These are phyloP conservation scores for Aspergillus cejpii DNA, from an alignment of 2,329 filamentous ascomycete species.

Conservation along the genomic window DNA sequence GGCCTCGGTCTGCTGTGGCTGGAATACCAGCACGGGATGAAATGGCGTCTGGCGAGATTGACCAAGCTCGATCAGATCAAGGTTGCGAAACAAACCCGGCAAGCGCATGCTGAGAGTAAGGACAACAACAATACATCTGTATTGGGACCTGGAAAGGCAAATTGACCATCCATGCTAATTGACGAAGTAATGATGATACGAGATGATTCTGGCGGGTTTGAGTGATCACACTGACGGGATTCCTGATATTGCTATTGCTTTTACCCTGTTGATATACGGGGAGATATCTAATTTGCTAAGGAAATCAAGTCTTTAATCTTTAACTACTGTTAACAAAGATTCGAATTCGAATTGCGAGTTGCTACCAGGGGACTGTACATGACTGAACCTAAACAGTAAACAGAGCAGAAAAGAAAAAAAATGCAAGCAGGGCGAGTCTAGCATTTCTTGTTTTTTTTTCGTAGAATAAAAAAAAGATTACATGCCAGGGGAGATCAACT, in stretches of 20 bases:
- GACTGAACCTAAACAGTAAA: conserved; percentile 9
- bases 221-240: no score
- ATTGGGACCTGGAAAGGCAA: background rate
- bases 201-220: no score
- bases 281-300: no score
- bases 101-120: conserved; percentile 7
- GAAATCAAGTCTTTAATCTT: no score
- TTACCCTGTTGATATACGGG: no score
- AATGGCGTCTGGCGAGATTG: conserved; percentile 10
- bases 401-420: background rate
- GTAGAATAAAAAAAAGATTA: no score
- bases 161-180: no score
- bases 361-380: conserved; percentile 15
- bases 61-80: conserved; percentile 9
- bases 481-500: conserved; percentile 82
- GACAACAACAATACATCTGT: conserved; percentile 1
- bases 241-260: no score
- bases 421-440: no score
- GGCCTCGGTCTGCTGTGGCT: conserved; percentile 15
- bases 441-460: no score
- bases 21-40: conserved; percentile 15
- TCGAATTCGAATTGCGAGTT: conserved; percentile 9
- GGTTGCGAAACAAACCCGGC: conserved; percentile 1
- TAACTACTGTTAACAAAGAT: conserved; percentile 1
- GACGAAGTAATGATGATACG: no score